Percentiles rank a stretch among this genome's conserved stretches.
These are phyloP conservation scores for Sporisorium graminicola DNA, from an alignment of 1,284 basidiomycete species.

Conservation along the genomic window DNA sequence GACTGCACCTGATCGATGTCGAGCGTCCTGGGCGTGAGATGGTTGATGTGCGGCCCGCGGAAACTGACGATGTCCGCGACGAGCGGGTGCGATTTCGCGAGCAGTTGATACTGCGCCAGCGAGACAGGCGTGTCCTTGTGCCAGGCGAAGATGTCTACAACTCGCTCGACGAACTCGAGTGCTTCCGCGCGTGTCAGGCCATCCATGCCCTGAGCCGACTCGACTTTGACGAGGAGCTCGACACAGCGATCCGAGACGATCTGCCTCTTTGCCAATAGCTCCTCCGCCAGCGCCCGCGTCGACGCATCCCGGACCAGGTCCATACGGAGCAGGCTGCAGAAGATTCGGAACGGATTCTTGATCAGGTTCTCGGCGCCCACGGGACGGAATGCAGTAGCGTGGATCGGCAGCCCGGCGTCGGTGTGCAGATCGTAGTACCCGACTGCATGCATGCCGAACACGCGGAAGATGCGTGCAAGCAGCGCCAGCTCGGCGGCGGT, in stretches of 20 bases:
- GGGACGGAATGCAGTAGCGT: conserved; percentile 71
- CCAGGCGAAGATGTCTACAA: conserved; percentile 71
- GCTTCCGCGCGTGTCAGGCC: conserved; percentile 15
- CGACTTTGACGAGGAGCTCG: conserved; percentile 66
- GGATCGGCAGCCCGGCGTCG: conserved; percentile 70
- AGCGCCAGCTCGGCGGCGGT: conserved; percentile 69
- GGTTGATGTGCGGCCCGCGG: conserved; percentile 72
- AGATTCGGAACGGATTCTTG: conserved; percentile 71
- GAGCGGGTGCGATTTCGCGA: conserved; percentile 69
- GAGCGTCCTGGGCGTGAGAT: conserved; percentile 71
- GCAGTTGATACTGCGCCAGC: conserved; percentile 64
- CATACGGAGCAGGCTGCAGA: conserved; percentile 70
- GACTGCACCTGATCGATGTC: conserved; percentile 71
- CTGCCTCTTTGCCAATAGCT: conserved; percentile 64
- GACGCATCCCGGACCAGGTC: conserved; percentile 66
- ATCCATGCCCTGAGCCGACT: conserved; percentile 42
- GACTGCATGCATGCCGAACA: conserved; percentile 71
- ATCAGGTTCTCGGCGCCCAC: conserved; percentile 61
- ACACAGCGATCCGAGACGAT: conserved; percentile 69
- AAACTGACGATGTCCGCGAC: conserved; percentile 72
- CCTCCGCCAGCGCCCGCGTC: conserved; percentile 62
- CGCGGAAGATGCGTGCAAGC: conserved; percentile 69
- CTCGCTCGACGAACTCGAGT: conserved; percentile 66
- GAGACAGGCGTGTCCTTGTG: conserved; percentile 69
- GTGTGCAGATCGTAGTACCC: conserved; percentile 72